Base-by-base conservation (phyloP, 169 alveolate species). In the Plasmodium falciparum region DNA sequence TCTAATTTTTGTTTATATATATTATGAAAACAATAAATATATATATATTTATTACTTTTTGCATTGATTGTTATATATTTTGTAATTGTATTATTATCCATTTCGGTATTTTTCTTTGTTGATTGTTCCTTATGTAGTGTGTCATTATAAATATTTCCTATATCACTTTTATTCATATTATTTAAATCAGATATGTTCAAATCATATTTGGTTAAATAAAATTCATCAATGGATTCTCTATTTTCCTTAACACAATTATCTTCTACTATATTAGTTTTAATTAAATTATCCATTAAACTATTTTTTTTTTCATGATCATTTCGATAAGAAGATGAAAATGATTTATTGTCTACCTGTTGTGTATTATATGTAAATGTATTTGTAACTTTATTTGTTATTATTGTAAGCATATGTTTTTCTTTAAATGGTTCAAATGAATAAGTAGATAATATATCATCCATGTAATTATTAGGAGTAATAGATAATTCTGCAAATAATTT, bases 361-460 rank as follows among this genome's bases (percentile, higher is more conserved):
- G 11, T 72, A n/a, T 58, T 65, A 11, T 56, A 39, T 13, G 17
- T 33, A 29, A 67, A 26, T 11, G 58, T 0, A 20, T 47, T 43
- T 11, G 22, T 54, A 24, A 2, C 59, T 13, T 24, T 39, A 11
- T 49, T 52, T 11, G 67, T 67, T 49, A 83, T 5, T 13, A 83
- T 13, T 20, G 85, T 69, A 54, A 72, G 56, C 20, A 83, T 52
- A 45, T 61, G 26, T 67, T 83, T 52, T 59, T 83, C 62, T 47
- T 62, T 62, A 83, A 83, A 83, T 15, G 85, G 73, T 29, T 9
- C 43, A 61, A 83, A 83, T 5, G 91, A 58, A 83, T 83, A 83
- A 56, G 70, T 83, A 83, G 80, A 69, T 8, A 83, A 54, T 83
- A 83, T 56, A 61, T 83, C 91, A 39, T 83, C 91, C 29, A 43